Base-by-base conservation (phyloP, 192 early-diverging fungal species). In the Coemansia furcata region DNA sequence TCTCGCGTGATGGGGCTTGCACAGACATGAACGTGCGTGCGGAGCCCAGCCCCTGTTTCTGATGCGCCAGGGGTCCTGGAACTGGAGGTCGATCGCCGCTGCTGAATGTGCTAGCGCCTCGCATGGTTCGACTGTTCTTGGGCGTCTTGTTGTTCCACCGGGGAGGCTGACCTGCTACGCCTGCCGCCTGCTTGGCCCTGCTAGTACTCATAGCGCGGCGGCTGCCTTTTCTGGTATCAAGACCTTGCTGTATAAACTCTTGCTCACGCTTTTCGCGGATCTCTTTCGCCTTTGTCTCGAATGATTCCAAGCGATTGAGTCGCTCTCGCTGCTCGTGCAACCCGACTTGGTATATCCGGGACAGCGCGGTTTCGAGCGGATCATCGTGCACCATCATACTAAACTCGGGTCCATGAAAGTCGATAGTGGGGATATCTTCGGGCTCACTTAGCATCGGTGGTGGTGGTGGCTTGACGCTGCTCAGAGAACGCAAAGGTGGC, bases 321-420 rank as follows among this genome's bases (percentile, higher is more conserved):
- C 84, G 77, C 60, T 79, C 80, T 32, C 77, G 74, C 67, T 85
- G 84, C 69, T 85, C 80, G 4, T 54, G 67, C 59, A 78, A 40
- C 21, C 84, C 84, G 15, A 69, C 67, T 39, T 77, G 84, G 58
- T 83, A 83, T 19, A 85, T 85, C 12, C 71, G 71, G 6, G 74
- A 62, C 43, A 85, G 66, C 4, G 84, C 84, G 1, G 80, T 85
- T 60, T 85, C 84, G 61, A 85, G 76, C 17, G 84, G 84, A 40
- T 85, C 84, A 21, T 85, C 84, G 50, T 85, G 80, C 3, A 85
- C 60, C 71, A 77, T 72, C 59, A 80, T 60, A n/a, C 52, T 72
- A 29, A 82, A 74, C 60, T 77, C 66, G 30, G 72, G 71, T 0
- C 74, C 77, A 33, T 77, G 74, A 17, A 85, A 70, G 32, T 70